These are phyloP conservation scores for Cladosporium halotolerans DNA, from an alignment of 2,329 filamentous ascomycete species.

Conservation along the genomic window DNA sequence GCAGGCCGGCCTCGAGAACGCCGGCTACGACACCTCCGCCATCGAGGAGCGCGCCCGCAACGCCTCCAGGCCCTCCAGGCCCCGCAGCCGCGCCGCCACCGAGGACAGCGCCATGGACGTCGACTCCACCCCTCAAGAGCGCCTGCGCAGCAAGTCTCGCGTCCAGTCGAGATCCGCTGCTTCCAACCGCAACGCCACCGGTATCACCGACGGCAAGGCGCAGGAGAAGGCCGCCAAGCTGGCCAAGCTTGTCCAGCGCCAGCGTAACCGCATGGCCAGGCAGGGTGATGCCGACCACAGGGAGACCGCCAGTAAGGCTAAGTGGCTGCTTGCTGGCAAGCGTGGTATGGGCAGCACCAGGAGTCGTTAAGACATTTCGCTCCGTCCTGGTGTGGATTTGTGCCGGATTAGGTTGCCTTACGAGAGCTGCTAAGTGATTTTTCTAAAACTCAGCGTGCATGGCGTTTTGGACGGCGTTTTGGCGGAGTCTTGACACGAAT, in stretches of 20 bases:
- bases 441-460: slow-evolving; percentile 10
- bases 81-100: slow-evolving; percentile 48
- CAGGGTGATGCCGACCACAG: slow-evolving; percentile 97
- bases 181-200: slow-evolving; percentile 67
- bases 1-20: slow-evolving; percentile 74
- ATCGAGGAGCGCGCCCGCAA: slow-evolving; percentile 67
- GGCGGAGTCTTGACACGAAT: background rate
- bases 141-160: slow-evolving; percentile 50
- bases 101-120: slow-evolving; percentile 71
- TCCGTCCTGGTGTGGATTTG: background rate
- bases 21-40: slow-evolving; percentile 76
- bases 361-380: slow-evolving; percentile 34
- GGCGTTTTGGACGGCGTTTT: slow-evolving; percentile 5
- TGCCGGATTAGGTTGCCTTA: background rate
- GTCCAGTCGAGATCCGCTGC: slow-evolving; percentile 62
- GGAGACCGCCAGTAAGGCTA: slow-evolving; percentile 70
- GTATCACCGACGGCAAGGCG: slow-evolving; percentile 61
- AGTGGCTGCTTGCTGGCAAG: slow-evolving; percentile 92
- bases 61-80: slow-evolving; percentile 56
- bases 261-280: slow-evolving; percentile 97
- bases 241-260: slow-evolving; percentile 87
- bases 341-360: slow-evolving; percentile 86
- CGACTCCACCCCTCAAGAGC: slow-evolving; percentile 34
- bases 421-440: background rate
- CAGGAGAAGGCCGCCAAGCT: slow-evolving; percentile 78